Percentiles rank a stretch among this genome's conserved stretches.
phyloP scores from a whole-genome alignment of 2,329 filamentous ascomycete species.

The Phyllosticta paracitricarpa region DNA sequence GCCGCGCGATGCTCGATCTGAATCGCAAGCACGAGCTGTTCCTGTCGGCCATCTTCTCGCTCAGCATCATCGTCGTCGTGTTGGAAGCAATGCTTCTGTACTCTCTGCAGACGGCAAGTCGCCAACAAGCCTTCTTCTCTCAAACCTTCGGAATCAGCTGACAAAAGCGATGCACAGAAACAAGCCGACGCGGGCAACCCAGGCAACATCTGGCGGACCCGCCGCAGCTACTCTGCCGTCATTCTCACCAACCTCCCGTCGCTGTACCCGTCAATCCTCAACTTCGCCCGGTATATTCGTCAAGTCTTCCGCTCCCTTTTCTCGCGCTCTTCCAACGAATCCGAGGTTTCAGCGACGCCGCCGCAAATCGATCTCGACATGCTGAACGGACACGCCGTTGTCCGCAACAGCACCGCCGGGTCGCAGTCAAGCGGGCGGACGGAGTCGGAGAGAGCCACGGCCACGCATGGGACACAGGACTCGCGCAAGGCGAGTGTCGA shows the following conservation, averaged over 20 bases:
- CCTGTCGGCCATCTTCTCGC: background rate
- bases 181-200: background rate
- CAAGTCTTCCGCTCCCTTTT: too few species aligned
- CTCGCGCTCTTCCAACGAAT: too few species aligned
- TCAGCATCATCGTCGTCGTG: background rate
- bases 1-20: background rate
- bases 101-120: background rate
- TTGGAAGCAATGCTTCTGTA: background rate
- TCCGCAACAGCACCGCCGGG: too few species aligned
- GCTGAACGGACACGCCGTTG: too few species aligned
- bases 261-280: background rate
- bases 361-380: too few species aligned
- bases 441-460: too few species aligned
- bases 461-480: too few species aligned
- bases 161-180: background rate
- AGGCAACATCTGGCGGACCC: background rate
- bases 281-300: background rate
- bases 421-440: too few species aligned
- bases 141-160: background rate
- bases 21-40: background rate
- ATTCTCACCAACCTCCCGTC: background rate
- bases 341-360: too few species aligned
- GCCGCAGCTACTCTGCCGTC: background rate
- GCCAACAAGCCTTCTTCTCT: background rate
- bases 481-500: too few species aligned